Base-by-base conservation (phyloP, 768 basidiomycete species). In the Lactarius pseudohatsudake region DNA sequence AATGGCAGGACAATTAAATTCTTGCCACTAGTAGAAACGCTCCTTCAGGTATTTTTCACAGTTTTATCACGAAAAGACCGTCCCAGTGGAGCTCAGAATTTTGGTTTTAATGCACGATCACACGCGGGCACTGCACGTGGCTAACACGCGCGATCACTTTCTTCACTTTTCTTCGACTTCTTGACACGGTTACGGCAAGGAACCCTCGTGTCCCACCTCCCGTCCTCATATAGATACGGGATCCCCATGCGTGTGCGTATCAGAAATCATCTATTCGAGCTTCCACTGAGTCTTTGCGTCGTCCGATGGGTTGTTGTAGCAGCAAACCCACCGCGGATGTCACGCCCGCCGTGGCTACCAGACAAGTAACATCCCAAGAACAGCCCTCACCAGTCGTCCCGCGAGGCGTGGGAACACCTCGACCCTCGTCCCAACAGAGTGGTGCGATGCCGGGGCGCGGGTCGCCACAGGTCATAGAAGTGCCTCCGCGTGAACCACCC, bases 341-440 rank as follows among this genome's bases (percentile, higher is more conserved):
- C 47, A 0, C n/a, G 11, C 1, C 22, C 22, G 0, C 22, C 22
- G 22, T 13, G 22, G 0, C 22, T 26, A 50, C 0, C 0, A 26
- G 47, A 22, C 2, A 28, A 50, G 47, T 18, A 16, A 26, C 10
- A 55, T 40, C 28, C 0, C 41, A 16, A 53, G 50, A 0, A 1
- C 3, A 53, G 22, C 0, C 13, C 11, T 26, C 50, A 15, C 6
- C 11, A 53, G 6, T 26, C 26, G 1, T 22, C 1, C 50, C 22
- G 16, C 22, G 0, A 6, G 50, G 13, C 11, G 26, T 4, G 6
- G 47, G 5, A 50, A 6, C 4, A 50, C 22, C 47, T 50, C 1
- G 22, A 53, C 13, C 22, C 11, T 15, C 50, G 5, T 26, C 50
- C 26, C 13, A 5, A 8, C 50, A 26, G 13, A 26, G 50, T 50